Conservation (phyloP, 1,139 yeast genomes). For the Blastobotrys illinoisensis region DNA sequence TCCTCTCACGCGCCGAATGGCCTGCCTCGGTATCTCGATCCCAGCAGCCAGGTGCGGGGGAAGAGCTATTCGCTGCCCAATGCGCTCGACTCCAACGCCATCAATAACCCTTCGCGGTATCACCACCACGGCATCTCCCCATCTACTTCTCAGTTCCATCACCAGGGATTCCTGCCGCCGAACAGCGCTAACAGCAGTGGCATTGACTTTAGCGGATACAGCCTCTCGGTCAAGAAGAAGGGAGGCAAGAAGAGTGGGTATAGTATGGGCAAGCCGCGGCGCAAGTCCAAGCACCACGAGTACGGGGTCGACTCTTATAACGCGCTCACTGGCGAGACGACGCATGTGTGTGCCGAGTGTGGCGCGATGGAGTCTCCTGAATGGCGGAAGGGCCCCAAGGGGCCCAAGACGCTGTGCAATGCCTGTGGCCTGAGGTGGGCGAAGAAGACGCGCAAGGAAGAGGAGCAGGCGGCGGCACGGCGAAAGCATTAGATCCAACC, state of each 20-base stretch:
- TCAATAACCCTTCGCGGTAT: neutral
- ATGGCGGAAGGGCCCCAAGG: slow-evolving; percentile 64
- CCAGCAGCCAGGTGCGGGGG: slow-evolving; percentile 14
- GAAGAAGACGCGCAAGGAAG: slow-evolving; percentile 31
- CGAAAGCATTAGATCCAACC: slow-evolving; percentile 6
- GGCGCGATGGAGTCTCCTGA: slow-evolving; percentile 65
- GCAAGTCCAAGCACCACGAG: slow-evolving; percentile 7
- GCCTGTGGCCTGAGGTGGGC: slow-evolving; percentile 60
- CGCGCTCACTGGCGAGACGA: slow-evolving; percentile 10
- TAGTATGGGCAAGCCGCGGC: slow-evolving; percentile 12
- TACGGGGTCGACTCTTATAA: slow-evolving; percentile 7
- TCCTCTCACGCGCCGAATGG: slow-evolving; percentile 3
- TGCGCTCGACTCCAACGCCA: slow-evolving; percentile 12
- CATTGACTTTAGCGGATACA: slow-evolving; percentile 23
- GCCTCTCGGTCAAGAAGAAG: slow-evolving; percentile 14
- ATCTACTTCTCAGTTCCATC: neutral
- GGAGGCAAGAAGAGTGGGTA: slow-evolving; percentile 6
- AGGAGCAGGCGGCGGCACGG: slow-evolving; percentile 12
- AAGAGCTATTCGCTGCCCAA: slow-evolving; percentile 23
- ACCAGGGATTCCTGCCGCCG: slow-evolving; percentile 9
- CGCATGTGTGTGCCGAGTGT: slow-evolving; percentile 36
- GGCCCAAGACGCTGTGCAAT: slow-evolving; percentile 58
- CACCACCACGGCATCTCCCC: slow-evolving; percentile 8
- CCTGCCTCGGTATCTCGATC: slow-evolving; percentile 7
- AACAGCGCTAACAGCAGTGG: slow-evolving; percentile 7